Evolutionary conservation across 2,329 filamentous ascomycete species (phyloP), one percentile per base, ranked within the genome.

Genomic region (Cytospora leucostoma): DNA sequence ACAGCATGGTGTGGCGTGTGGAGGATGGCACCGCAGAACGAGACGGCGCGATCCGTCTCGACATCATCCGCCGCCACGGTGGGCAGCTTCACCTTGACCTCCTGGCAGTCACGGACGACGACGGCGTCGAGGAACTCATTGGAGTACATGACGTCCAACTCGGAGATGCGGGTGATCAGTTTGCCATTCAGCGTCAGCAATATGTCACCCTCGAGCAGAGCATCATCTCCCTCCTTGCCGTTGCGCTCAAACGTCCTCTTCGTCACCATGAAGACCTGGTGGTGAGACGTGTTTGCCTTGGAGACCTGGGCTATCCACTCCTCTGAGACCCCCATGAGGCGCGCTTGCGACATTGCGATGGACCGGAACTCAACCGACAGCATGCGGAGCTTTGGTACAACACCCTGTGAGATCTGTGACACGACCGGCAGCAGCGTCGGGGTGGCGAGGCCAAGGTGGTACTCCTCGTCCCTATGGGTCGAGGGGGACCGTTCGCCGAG

Each of bases 191-290:
- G 80, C 0, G 92, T 96, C 65, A 99, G 84, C 63, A 99, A 88
- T 59, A 99, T 89, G 73, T 99, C 95, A 57, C 93, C 93, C 78
- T 99, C 96, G 35, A 91, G 82, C 17, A 99, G 83, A 17, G 88
- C 85, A 81, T 65, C 73, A 1, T 78, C 77, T 81, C 62, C 72
- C 0, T 79, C 78, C 2, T 79, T 74, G 51, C 76, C 76, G 56
- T 78, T 74, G 32, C 75, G 65, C 60, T 66, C 65, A 15, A 88
- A 88, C 0, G 85, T 87, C 54, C 96, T 89, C 79, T 99, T 99
- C 71, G 92, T 90, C 35, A 99, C 92, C 91, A 99, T 97, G 80
- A 99, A 99, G 44, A 99, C 85, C 77, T 99, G 95, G 73, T 99
- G 95, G 63, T 93, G 91, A 57, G 95, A 89, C 47, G 92, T 90